Conservation (phyloP, 768 basidiomycete genomes). For the Crucibulum laeve region DNA sequence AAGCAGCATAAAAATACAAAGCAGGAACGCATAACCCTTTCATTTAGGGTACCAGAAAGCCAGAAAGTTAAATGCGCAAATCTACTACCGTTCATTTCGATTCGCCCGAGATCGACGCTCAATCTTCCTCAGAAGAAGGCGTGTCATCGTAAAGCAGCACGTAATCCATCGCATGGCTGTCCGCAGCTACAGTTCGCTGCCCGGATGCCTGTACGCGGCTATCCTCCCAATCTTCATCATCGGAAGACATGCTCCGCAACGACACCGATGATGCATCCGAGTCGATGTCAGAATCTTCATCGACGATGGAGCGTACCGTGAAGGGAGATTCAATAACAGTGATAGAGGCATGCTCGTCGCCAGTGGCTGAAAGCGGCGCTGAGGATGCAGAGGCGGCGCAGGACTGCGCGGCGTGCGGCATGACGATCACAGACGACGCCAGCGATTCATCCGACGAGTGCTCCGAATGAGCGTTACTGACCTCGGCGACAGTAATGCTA, state of each 20-base stretch:
- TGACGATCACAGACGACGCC: constrained; percentile 62
- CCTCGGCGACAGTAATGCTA: constrained; percentile 68
- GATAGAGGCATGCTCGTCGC: constrained; percentile 3
- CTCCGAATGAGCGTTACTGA: constrained; percentile 23
- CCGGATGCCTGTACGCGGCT: constrained; percentile 59
- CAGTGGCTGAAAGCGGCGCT: constrained; percentile 9
- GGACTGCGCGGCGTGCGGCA: constrained; percentile 42
- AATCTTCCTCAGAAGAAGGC: constrained; percentile 47
- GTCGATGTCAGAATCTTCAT: constrained; percentile 29
- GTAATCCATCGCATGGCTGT: constrained; percentile 48
- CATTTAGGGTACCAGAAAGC: too few species aligned
- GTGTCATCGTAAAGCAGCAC: constrained; percentile 70
- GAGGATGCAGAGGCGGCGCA: constrained; percentile 12
- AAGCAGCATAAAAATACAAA: too few species aligned
- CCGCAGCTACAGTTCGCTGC: constrained; percentile 30
- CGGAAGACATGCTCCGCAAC: constrained; percentile 58
- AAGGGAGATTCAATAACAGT: neutral
- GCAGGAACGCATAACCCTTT: neutral
- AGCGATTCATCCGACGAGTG: constrained; percentile 44
- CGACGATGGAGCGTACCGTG: constrained; percentile 12
- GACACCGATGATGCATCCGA: constrained; percentile 52
- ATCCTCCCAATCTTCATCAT: constrained; percentile 45
- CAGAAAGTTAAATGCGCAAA: neutral
- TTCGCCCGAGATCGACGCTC: constrained; percentile 3
- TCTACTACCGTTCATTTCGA: too few species aligned